Conservation (phyloP, 257 asterid genomes). For the Anisodus tanguticus region DNA sequence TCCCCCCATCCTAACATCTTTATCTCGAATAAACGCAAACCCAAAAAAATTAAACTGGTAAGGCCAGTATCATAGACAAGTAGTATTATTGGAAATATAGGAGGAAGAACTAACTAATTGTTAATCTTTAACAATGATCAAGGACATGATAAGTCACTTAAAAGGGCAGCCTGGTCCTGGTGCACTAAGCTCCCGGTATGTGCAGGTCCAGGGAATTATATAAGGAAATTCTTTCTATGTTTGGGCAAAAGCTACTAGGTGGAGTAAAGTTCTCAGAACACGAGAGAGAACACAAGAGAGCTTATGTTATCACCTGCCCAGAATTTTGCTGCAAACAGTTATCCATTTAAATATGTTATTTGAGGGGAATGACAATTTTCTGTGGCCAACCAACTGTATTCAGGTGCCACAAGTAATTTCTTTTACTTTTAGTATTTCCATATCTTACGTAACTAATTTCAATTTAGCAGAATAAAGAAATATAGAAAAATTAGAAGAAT, state of each 20-base stretch:
- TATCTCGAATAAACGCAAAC: not conserved
- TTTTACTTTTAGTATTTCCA: not conserved
- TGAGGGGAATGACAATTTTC: not conserved
- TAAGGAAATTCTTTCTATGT: too few relatives aligned
- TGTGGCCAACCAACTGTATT: not conserved
- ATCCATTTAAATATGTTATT: not conserved
- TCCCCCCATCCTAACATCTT: not conserved
- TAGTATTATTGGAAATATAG: not conserved
- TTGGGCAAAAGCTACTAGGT: too few relatives aligned
- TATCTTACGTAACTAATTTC: not conserved
- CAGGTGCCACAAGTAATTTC: slow-evolving; percentile 5
- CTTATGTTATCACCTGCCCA: not conserved
- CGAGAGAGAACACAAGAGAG: not conserved
- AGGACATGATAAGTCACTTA: not conserved
- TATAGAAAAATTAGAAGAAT: not conserved
- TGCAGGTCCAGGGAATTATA: too few relatives aligned
- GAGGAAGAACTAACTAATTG: not conserved
- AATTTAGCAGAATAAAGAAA: not conserved
- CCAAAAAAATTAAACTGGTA: not conserved
- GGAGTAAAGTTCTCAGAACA: not conserved
- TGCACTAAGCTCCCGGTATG: not conserved
- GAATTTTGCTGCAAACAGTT: slow-evolving; percentile 3
- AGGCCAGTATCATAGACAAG: not conserved
- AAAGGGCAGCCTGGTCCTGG: not conserved
- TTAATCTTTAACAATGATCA: not conserved